Base-by-base conservation (phyloP, 768 basidiomycete species). In the Mycena metata region DNA sequence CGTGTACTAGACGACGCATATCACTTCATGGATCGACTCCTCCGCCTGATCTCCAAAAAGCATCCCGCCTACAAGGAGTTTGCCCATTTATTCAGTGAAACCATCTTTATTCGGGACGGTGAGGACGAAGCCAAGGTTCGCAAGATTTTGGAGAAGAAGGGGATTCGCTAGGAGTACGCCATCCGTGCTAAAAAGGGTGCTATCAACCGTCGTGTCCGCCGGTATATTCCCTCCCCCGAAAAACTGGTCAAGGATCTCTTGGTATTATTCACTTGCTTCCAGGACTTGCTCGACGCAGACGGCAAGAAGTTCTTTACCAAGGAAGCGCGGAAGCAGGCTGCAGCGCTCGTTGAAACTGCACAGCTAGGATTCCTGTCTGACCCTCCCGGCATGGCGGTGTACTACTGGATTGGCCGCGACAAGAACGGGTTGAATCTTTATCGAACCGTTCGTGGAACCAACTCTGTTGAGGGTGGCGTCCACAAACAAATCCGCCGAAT, bases 61-160 rank as follows among this genome's bases (percentile, higher is more conserved):
- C 61, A 56, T 23, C 17, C 41, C 11, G 52, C 52, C 1, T 61
- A 45, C 41, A 51, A 54, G 15, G 61, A 63, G 41, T 63, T 63
- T 30, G 49, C 61, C 13, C 61, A 63, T 42, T 21, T 11, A 43
- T 46, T 63, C 36, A 54, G 61, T 21, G 61, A 63, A 54, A 63
- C 61, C 15, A 63, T 67, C 21, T 66, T 71, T n/a, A 57, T 71
- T 46, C 61, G 61, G 13, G 69, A 67, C n/a, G 30, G n/a, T 9
- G 42, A 47, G n/a, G 69, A 71, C 43, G 55, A 60, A 39, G 45
- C 39, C 0, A 50, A 55, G 5, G 69, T 71, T 5, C 55, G 62
- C 5, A 55, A 49, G 30, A 33, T 67, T 15, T 57, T 71, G 19
- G 19, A 62, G 24, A 15, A 60, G 42, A 67, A 67, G n/a, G 69